Evolutionary conservation across 768 basidiomycete genomes (phyloP), one percentile per base, ranked within the genome.

Genomic region (Termitomyces sp.): DNA sequence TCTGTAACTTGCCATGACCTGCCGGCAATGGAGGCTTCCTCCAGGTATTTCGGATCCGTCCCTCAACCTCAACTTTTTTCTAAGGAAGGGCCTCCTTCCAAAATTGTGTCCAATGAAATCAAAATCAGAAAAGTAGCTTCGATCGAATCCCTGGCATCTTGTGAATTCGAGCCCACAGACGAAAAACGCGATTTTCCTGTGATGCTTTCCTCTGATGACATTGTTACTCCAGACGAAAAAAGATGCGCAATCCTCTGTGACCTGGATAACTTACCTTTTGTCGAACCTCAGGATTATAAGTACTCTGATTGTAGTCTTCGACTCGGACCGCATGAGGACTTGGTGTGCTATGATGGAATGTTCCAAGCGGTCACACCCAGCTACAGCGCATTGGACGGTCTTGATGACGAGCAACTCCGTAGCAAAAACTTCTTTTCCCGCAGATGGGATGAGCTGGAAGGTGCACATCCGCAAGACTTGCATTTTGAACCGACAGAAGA

Each of bases 211-310:
- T 32, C 47, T 52, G 37, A 50, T 12, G 49, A 9, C 20, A 40
- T 36, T 11, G 47, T 12, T 29, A 9, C 25, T 49, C 36, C 9
- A 7, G 38, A 58, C 14, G 15, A n/a, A 25, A n/a, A 11, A n/a
- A 31, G 6, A 25, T 10, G 14, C 4, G 31, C 4, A n/a, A 2
- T 34, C 14, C 34, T 46, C 52, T 17, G 10, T 31, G 43, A 46
- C 20, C 29, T 46, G 42, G 61, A 60, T n/a, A 50, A 58, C 32
- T 40, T 60, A 32, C 65, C 54, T 46, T 59, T 56, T 12, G 62
- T 61, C 17, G 60, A 56, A 32, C 62, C 45, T 38, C 52, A 53
- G 31, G 65, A 66, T 31, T 66, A 66, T 46, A 47, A 52, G 38
- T 66, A 63, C 50, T 61, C 60, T 46, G 65, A 65, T 34, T 37